Evolutionary conservation across 1,284 basidiomycete genomes (phyloP), one percentile per base, ranked within the genome.

Genomic region (Melanopsichium pennsylvanicum): DNA sequence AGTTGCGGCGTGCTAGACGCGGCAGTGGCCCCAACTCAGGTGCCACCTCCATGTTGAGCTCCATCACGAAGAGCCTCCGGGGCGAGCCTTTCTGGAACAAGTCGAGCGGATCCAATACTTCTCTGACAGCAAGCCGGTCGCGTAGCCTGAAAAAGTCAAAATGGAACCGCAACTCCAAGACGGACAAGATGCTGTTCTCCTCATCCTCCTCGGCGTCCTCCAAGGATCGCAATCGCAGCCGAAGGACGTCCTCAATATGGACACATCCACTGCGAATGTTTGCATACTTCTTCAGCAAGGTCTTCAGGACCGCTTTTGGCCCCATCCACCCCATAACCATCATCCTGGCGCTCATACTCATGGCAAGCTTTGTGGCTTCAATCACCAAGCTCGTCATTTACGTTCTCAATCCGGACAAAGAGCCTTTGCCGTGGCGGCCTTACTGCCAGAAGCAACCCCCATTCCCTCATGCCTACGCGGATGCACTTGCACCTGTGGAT

Each of bases 341-440:
- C 54, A 27, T 74, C 13, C 23, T 69, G 31, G 72, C 74, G 2
- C 57, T 76, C 11, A 39, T 68, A 5, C 59, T 76, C 33, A 64
- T 76, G 23, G 69, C 66, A 11, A 72, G 57, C 39, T 75, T 75
- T 34, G 72, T 74, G 13, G 54, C 70, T 2, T 59, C 68, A 5
- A 70, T 74, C 40, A 74, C 73, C 26, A 74, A 73, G 48, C 60
- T 74, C 46, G 86, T 97, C 81, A 93, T 93, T 79, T 90, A 95
- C 82, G 87, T 94, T 64, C 87, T 97, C 77, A 94, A 97, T 80
- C 92, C 93, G 38, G 95, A 98, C 85, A 97, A 97, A 82, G 89
- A 90, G 52, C 89, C 92, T 13, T 83, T 95, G 25, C 93, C 94
- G 36, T 98, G 93, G 93, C 88, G 93, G 68, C 88, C 89, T 22